phyloP scores from a whole-genome alignment of 1,284 basidiomycete species.

The Leccinum subrobustum region DNA sequence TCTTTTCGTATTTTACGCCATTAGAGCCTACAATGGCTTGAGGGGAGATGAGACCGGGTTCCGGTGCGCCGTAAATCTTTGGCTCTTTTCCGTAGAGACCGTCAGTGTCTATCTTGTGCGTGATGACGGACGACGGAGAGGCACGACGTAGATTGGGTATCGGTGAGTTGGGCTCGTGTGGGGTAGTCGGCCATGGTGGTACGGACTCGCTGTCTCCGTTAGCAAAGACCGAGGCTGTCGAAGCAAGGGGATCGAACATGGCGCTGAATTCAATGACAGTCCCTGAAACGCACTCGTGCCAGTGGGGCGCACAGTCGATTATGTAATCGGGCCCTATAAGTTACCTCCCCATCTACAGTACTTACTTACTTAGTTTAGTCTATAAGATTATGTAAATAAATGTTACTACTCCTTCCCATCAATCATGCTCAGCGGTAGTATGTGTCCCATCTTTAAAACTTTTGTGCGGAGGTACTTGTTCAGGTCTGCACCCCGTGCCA shows the following conservation, averaged over 20 bases:
- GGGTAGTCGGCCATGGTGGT: conserved; percentile 62
- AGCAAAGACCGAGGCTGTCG: conserved; percentile 46
- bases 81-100: conserved; percentile 74
- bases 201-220: conserved; percentile 37
- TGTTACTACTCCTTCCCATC: conserved; percentile 10
- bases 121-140: conserved; percentile 34
- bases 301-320: conserved; percentile 3
- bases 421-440: conserved; percentile 63
- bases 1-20: conserved; percentile 68
- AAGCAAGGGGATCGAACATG: conserved; percentile 58
- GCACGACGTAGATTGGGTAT: conserved; percentile 51
- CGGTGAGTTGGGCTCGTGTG: conserved; percentile 49
- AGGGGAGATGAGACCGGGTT: conserved; percentile 77
- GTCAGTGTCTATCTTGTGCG: conserved; percentile 48
- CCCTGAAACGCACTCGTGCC: not conserved
- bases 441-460: conserved; percentile 94
- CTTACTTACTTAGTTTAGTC: not conserved
- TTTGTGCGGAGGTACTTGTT: conserved; percentile 97
- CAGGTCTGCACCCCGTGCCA: conserved; percentile 82
- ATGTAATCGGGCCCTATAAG: conserved; percentile 20
- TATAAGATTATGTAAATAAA: not conserved
- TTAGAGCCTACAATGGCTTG: conserved; percentile 60
- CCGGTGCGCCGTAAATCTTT: conserved; percentile 80
- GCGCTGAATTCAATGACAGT: not conserved
- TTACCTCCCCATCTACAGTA: not conserved